These are phyloP conservation scores for Annulohypoxylon maeteangense DNA, from an alignment of 495 filamentous ascomycete genomes.

Conservation along the genomic window DNA sequence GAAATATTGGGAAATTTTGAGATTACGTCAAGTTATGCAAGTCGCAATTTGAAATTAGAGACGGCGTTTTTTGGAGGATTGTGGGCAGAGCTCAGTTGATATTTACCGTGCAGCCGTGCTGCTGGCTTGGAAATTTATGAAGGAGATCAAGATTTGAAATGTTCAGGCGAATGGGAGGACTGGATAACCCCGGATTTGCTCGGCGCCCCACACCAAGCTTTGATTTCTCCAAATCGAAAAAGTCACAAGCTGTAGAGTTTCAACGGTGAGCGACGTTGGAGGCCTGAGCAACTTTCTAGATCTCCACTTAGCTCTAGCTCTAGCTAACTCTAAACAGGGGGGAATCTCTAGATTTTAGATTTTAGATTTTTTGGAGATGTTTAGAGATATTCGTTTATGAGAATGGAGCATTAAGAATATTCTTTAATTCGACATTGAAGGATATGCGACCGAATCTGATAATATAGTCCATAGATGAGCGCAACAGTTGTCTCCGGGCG, in stretches of 20 bases:
- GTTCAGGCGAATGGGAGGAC: slow-evolving; percentile 13
- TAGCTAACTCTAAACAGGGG: background rate
- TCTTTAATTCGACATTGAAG: background rate
- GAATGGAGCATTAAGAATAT: background rate
- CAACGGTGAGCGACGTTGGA: slow-evolving; percentile 11
- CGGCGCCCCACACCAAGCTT: slow-evolving; percentile 11
- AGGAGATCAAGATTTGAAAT: slow-evolving; percentile 28
- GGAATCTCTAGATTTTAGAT: background rate
- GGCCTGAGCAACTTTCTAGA: slow-evolving; percentile 17
- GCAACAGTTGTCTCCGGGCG: slow-evolving; percentile 8
- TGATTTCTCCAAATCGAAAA: slow-evolving; percentile 14
- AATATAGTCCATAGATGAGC: too few relatives aligned
- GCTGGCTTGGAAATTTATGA: background rate
- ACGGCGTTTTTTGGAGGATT: background rate
- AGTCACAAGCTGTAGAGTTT: slow-evolving; percentile 1
- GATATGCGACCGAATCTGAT: too few relatives aligned
- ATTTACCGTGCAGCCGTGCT: background rate
- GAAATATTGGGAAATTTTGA: background rate
- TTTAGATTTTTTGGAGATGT: background rate
- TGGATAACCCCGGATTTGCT: slow-evolving; percentile 11
- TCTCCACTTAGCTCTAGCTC: background rate
- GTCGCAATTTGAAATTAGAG: slow-evolving; percentile 22
- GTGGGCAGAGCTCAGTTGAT: background rate
- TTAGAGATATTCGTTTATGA: background rate
- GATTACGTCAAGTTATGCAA: slow-evolving; percentile 1